Evolutionary conservation across 164 flowering plant species (phyloP), one percentile per base, ranked within the genome.

Genomic region (Echeveria elegans): DNA sequence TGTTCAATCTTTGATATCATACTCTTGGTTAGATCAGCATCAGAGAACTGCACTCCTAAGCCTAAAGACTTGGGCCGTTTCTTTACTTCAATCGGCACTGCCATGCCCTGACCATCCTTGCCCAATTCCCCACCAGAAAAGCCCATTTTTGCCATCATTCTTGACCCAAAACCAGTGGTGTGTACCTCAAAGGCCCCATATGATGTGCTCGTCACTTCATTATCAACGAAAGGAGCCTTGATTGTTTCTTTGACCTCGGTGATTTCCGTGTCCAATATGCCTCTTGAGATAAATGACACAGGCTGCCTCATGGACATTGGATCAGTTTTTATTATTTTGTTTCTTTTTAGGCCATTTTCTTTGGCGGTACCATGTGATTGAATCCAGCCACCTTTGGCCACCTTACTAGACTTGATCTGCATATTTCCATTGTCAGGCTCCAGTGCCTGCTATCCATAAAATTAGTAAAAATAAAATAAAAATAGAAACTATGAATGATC

Each of bases 131-230:
- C 99, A 80, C 83, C 93, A 1, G 85, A 73, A 64, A 72, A 91
- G 65, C 99, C 99, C 99, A 94, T 94, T 74, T 87, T 94, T 1
- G 96, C 96, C 97, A 94, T 80, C 89, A 89, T 88, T 76, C 82
- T 94, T 11, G 96, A 94, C 36, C 99, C 99, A 78, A 94, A 89
- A 38, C 99, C 97, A 48, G 81, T 94, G 0, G 97, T 94, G 77
- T 94, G 95, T 70, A 82, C 75, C 84, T 94, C 99, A 72, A 89
- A 91, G 34, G 83, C 79, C 64, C 90, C 96, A 68, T 82, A 31
- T 16, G 75, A 74, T 21, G 84, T 64, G 68, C 70, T 71, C 2
- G 71, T n/a, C 1, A 30, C 64, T 16, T 32, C 75, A 38, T 68
- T 72, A 66, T 62, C 68, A 40, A 77, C 77, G 64, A 1, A 0